Evolutionary conservation across 2,329 filamentous ascomycete genomes (phyloP).

Genomic region (Phialophora verrucosa): DNA sequence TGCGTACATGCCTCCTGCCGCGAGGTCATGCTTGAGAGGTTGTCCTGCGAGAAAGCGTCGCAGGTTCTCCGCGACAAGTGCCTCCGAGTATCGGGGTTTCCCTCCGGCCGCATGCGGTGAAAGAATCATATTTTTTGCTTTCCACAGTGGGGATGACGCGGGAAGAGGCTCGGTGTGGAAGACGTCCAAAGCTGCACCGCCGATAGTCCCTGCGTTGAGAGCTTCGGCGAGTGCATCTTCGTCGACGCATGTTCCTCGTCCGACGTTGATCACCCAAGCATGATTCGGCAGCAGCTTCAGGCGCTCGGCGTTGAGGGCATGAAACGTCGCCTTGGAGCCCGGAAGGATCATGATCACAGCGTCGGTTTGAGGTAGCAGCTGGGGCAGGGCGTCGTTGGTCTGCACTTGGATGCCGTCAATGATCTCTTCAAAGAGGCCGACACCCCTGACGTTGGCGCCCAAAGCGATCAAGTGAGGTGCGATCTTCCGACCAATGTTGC

Average conservation of each 20-base stretch:
- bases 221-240: constrained; percentile 32
- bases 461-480: constrained; percentile 60
- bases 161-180: constrained; percentile 73
- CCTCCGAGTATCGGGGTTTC: constrained; percentile 65
- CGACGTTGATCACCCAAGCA: constrained; percentile 34
- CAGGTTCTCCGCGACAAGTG: constrained; percentile 66
- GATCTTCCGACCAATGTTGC: constrained; percentile 68
- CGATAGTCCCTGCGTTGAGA: constrained; percentile 58
- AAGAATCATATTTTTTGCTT: constrained; percentile 30
- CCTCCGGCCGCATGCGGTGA: constrained; percentile 40
- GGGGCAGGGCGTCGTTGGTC: constrained; percentile 58
- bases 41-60: constrained; percentile 64
- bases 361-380: constrained; percentile 63
- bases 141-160: constrained; percentile 59
- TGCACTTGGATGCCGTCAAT: constrained; percentile 64
- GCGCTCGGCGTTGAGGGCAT: constrained; percentile 52
- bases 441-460: constrained; percentile 64
- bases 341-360: constrained; percentile 71
- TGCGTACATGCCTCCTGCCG: constrained; percentile 18
- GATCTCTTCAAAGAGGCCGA: constrained; percentile 63
- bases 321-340: constrained; percentile 60
- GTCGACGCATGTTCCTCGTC: constrained; percentile 31
- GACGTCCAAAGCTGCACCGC: constrained; percentile 72
- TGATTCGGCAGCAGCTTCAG: constrained; percentile 62
- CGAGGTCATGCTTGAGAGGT: constrained; percentile 58